Evolutionary conservation across 768 basidiomycete genomes (phyloP).

Genomic region (Naematelia encephala): DNA sequence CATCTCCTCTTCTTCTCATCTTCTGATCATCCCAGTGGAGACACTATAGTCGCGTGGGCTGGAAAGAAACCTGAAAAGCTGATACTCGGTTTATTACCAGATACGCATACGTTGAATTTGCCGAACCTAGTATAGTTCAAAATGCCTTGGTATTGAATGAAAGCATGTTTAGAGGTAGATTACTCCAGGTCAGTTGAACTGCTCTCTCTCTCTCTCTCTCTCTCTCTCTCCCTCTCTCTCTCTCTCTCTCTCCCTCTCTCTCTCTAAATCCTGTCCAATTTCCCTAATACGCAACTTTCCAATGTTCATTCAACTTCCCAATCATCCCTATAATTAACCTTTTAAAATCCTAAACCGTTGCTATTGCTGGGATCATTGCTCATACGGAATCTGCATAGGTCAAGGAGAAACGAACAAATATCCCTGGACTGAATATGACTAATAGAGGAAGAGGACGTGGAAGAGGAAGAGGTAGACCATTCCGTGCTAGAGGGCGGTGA

Average conservation of each 20-base stretch:
- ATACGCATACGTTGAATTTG: constrained; percentile 98
- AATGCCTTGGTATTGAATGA: constrained; percentile 91
- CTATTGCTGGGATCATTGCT: too few species aligned
- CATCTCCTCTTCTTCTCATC: constrained; percentile 14
- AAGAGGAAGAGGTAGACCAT: constrained; percentile 53
- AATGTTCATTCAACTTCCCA: too few species aligned
- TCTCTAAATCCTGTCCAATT: too few species aligned
- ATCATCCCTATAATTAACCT: too few species aligned
- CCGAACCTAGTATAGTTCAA: constrained; percentile 85
- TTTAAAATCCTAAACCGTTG: too few species aligned
- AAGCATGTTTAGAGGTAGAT: constrained; percentile 85
- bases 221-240: too few species aligned
- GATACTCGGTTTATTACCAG: too few species aligned
- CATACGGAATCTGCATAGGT: too few species aligned
- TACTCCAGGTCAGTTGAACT: constrained; percentile 85
- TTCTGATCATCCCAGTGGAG: not conserved
- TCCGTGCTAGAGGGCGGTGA: constrained; percentile 28
- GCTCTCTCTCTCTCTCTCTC: too few species aligned
- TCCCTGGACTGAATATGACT: constrained; percentile 85
- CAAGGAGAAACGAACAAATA: constrained; percentile 89
- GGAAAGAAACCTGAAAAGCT: not conserved
- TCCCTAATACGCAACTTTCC: too few species aligned
- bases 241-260: too few species aligned
- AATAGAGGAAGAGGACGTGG: constrained; percentile 63
- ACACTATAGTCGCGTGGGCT: not conserved